Evolutionary conservation across 306 rosid genomes (phyloP).

Genomic region (Purshia tridentata): DNA sequence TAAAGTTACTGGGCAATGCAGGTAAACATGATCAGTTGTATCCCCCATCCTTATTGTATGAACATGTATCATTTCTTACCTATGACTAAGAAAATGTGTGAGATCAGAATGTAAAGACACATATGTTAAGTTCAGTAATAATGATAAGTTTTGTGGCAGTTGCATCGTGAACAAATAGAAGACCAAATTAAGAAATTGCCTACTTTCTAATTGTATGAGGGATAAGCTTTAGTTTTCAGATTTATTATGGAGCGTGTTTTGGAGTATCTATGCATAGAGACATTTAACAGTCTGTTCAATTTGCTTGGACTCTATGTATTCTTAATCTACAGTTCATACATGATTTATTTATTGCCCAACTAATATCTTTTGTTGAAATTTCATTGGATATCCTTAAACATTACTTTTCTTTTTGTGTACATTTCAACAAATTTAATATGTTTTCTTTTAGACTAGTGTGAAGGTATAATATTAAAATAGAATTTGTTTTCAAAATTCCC

Average conservation of each 20-base stretch:
- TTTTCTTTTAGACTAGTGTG: background rate
- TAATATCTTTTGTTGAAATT: background rate
- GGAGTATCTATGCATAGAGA: background rate
- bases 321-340: background rate
- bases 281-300: background rate
- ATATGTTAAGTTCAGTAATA: background rate
- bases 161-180: background rate
- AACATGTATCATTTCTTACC: background rate
- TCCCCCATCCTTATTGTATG: background rate
- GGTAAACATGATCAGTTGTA: too few relatives aligned
- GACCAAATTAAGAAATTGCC: background rate
- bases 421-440: background rate
- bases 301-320: background rate
- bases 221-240: background rate
- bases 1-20: too few relatives aligned
- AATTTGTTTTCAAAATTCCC: background rate
- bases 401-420: background rate
- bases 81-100: slow-evolving; percentile 3
- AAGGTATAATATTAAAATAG: background rate
- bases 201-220: background rate
- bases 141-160: background rate
- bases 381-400: background rate
- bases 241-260: too few relatives aligned
- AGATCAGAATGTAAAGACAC: background rate
- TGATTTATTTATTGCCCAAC: background rate